These are phyloP conservation scores for Fusarium equiseti DNA, from an alignment of 2,329 filamentous ascomycete genomes.

Conservation along the genomic window DNA sequence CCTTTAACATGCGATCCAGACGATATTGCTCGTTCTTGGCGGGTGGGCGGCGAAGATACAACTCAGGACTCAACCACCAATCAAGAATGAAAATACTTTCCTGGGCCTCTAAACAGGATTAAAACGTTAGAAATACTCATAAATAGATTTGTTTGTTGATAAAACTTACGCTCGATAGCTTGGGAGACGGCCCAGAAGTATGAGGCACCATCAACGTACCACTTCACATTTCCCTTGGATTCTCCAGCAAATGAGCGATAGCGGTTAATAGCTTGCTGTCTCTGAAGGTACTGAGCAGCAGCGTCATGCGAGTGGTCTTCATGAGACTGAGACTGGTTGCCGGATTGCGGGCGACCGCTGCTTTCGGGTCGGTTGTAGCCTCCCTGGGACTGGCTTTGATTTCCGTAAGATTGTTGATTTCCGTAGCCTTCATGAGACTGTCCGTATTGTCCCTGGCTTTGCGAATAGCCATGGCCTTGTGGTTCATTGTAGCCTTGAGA, in stretches of 20 bases:
- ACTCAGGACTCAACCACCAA: conserved; percentile 91
- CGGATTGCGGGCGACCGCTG: conserved; percentile 3
- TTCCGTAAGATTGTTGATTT: background rate
- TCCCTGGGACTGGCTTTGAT: background rate
- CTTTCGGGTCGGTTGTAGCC: background rate
- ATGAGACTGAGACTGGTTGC: conserved; percentile 10
- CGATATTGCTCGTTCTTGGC: conserved; percentile 85
- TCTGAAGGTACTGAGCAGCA: conserved; percentile 51
- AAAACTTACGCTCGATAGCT: conserved; percentile 73
- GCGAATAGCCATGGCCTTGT: conserved; percentile 48
- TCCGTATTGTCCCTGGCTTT: conserved; percentile 19
- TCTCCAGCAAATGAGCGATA: conserved; percentile 79
- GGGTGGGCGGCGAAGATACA: conserved; percentile 87
- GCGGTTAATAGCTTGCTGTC: conserved; percentile 62
- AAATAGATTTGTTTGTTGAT: background rate
- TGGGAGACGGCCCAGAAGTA: conserved; percentile 89
- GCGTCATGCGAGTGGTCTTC: conserved; percentile 7
- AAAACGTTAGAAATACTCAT: conserved; percentile 7
- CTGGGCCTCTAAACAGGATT: conserved; percentile 65
- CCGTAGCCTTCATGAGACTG: conserved; percentile 19
- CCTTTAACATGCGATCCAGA: conserved; percentile 83
- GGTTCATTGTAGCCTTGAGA: conserved; percentile 50
- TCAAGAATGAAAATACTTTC: conserved; percentile 88
- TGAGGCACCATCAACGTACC: conserved; percentile 86
- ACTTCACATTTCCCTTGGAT: conserved; percentile 81